phyloP scores from a whole-genome alignment of 257 asterid genomes.

The Ilex asprella region DNA sequence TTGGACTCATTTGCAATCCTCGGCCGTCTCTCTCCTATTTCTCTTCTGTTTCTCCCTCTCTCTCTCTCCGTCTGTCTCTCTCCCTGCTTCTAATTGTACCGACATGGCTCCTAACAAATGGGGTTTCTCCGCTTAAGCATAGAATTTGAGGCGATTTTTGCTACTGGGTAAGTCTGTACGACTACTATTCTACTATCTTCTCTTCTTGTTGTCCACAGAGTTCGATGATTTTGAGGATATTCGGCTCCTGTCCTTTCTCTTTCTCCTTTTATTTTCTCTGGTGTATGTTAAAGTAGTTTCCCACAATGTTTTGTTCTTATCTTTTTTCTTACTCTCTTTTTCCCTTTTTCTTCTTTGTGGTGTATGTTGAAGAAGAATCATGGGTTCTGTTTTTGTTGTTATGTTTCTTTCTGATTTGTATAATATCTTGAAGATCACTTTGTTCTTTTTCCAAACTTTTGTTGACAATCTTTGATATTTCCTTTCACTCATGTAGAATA shows the following conservation, averaged over 20 bases:
- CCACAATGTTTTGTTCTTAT: no score
- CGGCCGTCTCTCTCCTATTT: constrained; percentile 7
- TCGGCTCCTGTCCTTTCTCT: background rate
- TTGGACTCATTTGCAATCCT: constrained; percentile 10
- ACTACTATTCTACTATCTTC: background rate
- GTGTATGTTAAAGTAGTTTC: background rate
- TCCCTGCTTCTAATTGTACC: constrained; percentile 30
- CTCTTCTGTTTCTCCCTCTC: constrained; percentile 6
- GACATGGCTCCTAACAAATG: constrained; percentile 33
- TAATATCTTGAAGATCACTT: no score
- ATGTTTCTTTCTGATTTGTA: no score
- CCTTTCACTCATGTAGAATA: no score
- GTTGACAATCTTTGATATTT: no score
- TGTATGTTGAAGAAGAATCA: no score
- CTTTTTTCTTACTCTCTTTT: no score
- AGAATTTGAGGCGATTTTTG: background rate
- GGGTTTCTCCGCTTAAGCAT: constrained; percentile 18
- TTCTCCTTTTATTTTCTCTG: background rate
- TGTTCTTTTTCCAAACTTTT: no score
- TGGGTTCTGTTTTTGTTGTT: no score
- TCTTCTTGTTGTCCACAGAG: background rate
- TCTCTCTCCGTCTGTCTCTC: constrained; percentile 8
- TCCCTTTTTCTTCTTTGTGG: no score
- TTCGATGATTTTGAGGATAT: no score
- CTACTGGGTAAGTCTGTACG: constrained; percentile 7